Conservation (phyloP, 2,329 filamentous ascomycete genomes). For the Aspergillus cejpii region DNA sequence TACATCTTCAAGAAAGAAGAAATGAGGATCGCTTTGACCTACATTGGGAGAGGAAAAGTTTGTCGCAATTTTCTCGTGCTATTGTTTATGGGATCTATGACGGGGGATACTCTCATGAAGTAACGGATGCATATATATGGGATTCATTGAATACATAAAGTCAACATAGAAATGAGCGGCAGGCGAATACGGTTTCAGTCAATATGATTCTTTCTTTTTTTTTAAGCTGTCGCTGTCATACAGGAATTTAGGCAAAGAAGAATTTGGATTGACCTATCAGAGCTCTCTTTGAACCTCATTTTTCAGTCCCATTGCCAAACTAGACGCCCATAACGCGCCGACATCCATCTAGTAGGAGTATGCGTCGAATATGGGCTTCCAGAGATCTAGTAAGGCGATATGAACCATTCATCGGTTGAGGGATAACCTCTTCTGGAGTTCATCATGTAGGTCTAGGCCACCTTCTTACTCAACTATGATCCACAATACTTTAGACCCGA, state of each 20-base stretch:
- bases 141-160: conserved; percentile 17
- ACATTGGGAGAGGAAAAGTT: neutral
- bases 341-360: conserved; percentile 29
- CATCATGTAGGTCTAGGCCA: conserved; percentile 29
- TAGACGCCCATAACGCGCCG: conserved; percentile 18
- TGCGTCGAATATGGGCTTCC: conserved; percentile 20
- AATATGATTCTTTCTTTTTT: neutral
- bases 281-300: conserved; percentile 40
- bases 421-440: conserved; percentile 27
- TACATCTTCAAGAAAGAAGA: conserved; percentile 31
- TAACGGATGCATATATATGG: conserved; percentile 6
- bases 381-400: conserved; percentile 2
- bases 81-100: neutral
- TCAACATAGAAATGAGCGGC: conserved; percentile 17
- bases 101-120: neutral
- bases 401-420: conserved; percentile 13
- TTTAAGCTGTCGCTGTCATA: neutral
- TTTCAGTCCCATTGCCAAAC: conserved; percentile 11
- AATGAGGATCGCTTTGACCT: conserved; percentile 17
- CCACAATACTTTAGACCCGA: neutral
- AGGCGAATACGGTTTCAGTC: neutral
- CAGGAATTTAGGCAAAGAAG: conserved; percentile 2
- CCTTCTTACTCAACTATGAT: neutral
- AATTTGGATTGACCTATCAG: conserved; percentile 28
- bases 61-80: neutral